Conservation (phyloP, 2,329 filamentous ascomycete genomes). For the Macrophomina tecta region DNA sequence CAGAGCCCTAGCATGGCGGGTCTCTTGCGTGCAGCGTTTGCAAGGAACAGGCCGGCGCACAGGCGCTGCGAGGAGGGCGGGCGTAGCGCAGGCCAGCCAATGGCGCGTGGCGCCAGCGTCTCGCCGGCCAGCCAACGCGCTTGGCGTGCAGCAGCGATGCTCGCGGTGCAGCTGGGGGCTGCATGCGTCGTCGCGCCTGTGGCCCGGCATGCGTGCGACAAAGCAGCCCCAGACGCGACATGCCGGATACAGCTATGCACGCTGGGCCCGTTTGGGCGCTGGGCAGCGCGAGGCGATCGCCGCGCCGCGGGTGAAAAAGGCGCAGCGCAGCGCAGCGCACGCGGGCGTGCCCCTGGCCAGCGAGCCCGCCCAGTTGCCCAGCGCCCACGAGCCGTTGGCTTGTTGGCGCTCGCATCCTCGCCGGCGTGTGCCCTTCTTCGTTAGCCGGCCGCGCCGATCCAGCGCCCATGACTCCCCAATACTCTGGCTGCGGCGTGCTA, state of each 20-base stretch:
- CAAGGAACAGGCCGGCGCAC: conserved; percentile 21
- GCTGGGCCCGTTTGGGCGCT: conserved; percentile 12
- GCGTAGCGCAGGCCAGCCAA: not conserved
- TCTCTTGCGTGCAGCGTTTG: conserved; percentile 23
- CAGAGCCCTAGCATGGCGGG: conserved; percentile 23
- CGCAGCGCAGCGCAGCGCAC: conserved; percentile 1
- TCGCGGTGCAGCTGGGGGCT: conserved; percentile 24
- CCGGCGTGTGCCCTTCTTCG: conserved; percentile 7
- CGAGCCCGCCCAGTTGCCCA: not conserved
- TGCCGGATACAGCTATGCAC: conserved; percentile 10
- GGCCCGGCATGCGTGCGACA: conserved; percentile 8
- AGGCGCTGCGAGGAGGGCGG: not conserved
- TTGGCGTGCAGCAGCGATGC: conserved; percentile 23
- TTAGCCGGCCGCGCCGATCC: conserved; percentile 7
- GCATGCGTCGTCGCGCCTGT: conserved; percentile 25
- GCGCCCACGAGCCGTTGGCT: conserved; percentile 22
- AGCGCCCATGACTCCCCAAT: conserved; percentile 16
- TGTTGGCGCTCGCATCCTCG: not conserved
- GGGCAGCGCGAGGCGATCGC: conserved; percentile 11
- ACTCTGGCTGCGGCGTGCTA: conserved; percentile 19
- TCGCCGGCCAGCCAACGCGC: conserved; percentile 19
- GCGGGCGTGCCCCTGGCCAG: not conserved
- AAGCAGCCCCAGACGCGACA: conserved; percentile 2
- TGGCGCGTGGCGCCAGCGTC: conserved; percentile 12
- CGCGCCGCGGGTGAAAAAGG: conserved; percentile 2